A percentile compares a stretch with the other conserved stretches of the same genome.
Evolutionary conservation across 2,329 filamentous ascomycete species (phyloP).

Genomic region (Penicillium italicum): DNA sequence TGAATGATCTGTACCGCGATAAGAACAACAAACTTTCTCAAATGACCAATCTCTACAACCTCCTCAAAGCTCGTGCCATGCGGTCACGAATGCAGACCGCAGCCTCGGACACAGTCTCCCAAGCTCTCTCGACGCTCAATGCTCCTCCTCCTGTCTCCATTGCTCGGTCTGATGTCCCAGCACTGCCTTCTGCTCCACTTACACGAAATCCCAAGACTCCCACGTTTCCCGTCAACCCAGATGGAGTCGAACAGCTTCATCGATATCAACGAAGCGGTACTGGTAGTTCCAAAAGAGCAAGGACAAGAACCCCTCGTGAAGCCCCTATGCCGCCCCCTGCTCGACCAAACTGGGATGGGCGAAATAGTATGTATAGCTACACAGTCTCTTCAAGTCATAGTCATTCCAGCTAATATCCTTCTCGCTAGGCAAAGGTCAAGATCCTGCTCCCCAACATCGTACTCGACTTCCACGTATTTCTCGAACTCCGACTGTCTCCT

Average conservation of each 20-base stretch:
- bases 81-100: slow-evolving; percentile 53
- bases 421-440: slow-evolving; percentile 9
- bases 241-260: slow-evolving; percentile 38
- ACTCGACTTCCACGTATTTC: slow-evolving; percentile 24
- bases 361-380: slow-evolving; percentile 21
- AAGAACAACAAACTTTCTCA: slow-evolving; percentile 68
- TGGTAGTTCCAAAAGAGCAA: slow-evolving; percentile 32
- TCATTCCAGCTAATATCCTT: neutral
- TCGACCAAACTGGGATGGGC: slow-evolving; percentile 18
- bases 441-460: slow-evolving; percentile 25
- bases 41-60: slow-evolving; percentile 59
- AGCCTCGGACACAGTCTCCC: slow-evolving; percentile 51
- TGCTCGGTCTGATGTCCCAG: neutral
- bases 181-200: neutral
- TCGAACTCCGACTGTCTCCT: slow-evolving; percentile 20
- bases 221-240: slow-evolving; percentile 23
- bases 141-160: slow-evolving; percentile 9
- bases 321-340: slow-evolving; percentile 34
- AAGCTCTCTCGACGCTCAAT: slow-evolving; percentile 38
- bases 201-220: slow-evolving; percentile 27
- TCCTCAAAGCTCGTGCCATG: slow-evolving; percentile 55
- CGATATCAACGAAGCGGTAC: slow-evolving; percentile 41
- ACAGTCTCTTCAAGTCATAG: neutral
- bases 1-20: slow-evolving; percentile 63
- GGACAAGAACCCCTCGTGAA: slow-evolving; percentile 20